A percentile compares a stretch with the other conserved stretches of the same genome.
phyloP scores from a whole-genome alignment of 192 early-diverging fungal species.

The Podila horticola region DNA sequence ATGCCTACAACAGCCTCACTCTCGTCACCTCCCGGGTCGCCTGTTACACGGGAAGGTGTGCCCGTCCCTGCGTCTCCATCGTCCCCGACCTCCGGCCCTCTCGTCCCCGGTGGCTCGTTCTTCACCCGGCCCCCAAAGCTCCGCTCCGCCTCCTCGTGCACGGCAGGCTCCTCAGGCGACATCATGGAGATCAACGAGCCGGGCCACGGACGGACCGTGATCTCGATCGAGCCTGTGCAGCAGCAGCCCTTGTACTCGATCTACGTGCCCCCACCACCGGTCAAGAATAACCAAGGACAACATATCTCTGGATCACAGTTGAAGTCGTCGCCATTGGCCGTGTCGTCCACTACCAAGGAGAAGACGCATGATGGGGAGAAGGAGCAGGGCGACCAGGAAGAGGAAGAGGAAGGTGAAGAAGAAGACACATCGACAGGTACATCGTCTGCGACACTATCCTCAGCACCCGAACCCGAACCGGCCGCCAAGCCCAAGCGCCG shows the following conservation, averaged over 20 bases:
- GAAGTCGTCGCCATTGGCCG: neutral
- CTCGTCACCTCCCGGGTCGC: neutral
- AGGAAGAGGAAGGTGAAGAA: neutral
- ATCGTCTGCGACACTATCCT: neutral
- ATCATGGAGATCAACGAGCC: constrained; percentile 53
- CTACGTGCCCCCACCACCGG: constrained; percentile 28
- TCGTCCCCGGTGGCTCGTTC: constrained; percentile 31
- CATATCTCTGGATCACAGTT: neutral
- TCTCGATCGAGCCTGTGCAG: constrained; percentile 42
- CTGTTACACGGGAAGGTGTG: neutral
- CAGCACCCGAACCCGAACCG: neutral
- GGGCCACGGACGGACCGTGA: constrained; percentile 21
- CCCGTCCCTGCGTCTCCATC: neutral
- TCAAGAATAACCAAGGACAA: neutral
- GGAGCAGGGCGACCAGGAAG: neutral
- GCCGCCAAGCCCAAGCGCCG: neutral
- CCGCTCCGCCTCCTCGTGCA: constrained; percentile 26
- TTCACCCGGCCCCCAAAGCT: constrained; percentile 23
- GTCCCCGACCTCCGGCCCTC: neutral
- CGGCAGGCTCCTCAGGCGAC: constrained; percentile 11
- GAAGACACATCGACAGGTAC: neutral
- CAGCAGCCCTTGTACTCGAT: constrained; percentile 39
- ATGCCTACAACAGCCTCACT: neutral
- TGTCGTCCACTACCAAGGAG: neutral
- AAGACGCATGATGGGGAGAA: neutral